Evolutionary conservation across 805 yeast genomes (phyloP), one percentile per base, ranked within the genome.

Genomic region (Kodamaea neixiangensis): DNA sequence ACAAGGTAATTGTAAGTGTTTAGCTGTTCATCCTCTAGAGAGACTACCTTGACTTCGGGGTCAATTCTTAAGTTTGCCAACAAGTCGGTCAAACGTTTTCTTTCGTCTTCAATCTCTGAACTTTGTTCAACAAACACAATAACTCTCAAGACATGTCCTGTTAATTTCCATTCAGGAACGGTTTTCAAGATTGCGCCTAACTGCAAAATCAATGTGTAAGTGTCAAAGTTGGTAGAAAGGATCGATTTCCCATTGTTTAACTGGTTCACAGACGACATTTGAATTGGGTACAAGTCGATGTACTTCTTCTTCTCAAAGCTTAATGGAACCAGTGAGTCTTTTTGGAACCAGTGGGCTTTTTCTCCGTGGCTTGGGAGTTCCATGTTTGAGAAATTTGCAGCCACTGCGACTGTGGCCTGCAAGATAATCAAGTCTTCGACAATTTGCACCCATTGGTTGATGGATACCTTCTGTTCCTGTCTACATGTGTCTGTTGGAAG

Each of bases 251-350:
- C 92, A 47, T 81, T 78, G 19, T 79, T 80, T 50, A 85, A 82
- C 43, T 82, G 76, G 47, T 89, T 81, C 40, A 85, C 83, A 0
- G 96, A 93, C 3, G 96, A 85, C 97, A 94, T 94, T 62, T 94
- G 99, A 57, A 94, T 92, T 0, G 99, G 99, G 66, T 96, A 94
- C 35, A 94, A 70, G 65, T 94, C 99, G 60, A 94, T 91, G 57
- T 73, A 86, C 55, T 78, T 76, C 54, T 76, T 78, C 21, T 67
- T 60, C 1, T 61, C 58, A 46, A 46, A 52, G 47, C 19, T 46
- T 38, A 21, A 34, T 25, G 37, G 47, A 1, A 21, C n/a, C 14
- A 31, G 34, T 15, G 31, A 17, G 11, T 50, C 53, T 2, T 22
- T 35, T 22, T 41, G 42, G 20, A 51, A 51, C 56, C 56, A 53